A percentile compares a stretch with the other conserved stretches of the same genome.
Evolutionary conservation across 106 monocot species (phyloP).

Genomic region (Triglochin maritima): DNA sequence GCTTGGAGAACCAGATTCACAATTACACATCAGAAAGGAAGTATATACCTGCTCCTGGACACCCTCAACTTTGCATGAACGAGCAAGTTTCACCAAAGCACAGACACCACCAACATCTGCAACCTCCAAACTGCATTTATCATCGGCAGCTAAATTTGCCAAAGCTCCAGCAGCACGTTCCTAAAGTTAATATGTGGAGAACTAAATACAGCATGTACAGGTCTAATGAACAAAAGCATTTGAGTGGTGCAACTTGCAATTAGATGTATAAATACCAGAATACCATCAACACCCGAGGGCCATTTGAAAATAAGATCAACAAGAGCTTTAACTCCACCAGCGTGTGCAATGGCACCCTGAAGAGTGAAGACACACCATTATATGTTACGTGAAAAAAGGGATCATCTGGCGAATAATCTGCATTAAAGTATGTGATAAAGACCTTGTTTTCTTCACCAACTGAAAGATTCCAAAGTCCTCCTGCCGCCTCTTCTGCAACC

Average conservation of each 20-base stretch:
- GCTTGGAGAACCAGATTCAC: too few species aligned
- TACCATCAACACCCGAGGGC: slow-evolving; percentile 77
- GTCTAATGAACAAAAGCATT: neutral
- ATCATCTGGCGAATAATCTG: too few species aligned
- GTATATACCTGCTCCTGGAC: slow-evolving; percentile 91
- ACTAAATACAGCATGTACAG: neutral
- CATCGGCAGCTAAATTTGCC: slow-evolving; percentile 96
- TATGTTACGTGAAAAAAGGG: too few species aligned
- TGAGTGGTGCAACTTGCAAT: too few species aligned
- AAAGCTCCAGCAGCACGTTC: slow-evolving; percentile 98
- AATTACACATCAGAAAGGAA: neutral
- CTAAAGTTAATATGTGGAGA: slow-evolving; percentile 25
- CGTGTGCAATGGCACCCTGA: slow-evolving; percentile 78
- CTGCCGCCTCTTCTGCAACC: slow-evolving; percentile 98
- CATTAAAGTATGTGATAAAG: neutral
- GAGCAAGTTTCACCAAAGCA: slow-evolving; percentile 89
- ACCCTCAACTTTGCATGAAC: slow-evolving; percentile 85
- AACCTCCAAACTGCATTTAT: slow-evolving; percentile 94
- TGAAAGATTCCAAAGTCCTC: slow-evolving; percentile 99
- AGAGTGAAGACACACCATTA: neutral
- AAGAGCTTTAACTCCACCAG: slow-evolving; percentile 90
- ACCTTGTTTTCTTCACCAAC: slow-evolving; percentile 99
- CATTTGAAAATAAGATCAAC: slow-evolving; percentile 96
- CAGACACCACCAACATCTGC: slow-evolving; percentile 83
- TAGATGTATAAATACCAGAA: slow-evolving; percentile 49